Evolutionary conservation across 2,329 filamentous ascomycete genomes (phyloP), one percentile per base, ranked within the genome.

Genomic region (Magnaporthiopsis incrustans): DNA sequence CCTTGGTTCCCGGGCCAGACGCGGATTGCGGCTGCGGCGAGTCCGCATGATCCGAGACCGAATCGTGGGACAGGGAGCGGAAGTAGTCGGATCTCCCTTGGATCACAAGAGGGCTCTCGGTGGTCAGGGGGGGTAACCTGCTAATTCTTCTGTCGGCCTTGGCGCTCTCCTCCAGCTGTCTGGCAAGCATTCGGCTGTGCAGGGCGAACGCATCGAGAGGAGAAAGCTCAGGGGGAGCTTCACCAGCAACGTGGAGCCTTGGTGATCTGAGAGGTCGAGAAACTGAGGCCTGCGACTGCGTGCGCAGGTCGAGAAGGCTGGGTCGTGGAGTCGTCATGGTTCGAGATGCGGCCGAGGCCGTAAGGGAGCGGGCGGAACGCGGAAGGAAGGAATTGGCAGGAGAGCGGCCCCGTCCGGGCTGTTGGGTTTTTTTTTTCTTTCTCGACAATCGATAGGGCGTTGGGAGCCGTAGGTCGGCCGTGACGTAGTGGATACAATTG

Each of bases 171-270:
- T 97, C 89, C 66, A 99, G 85, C 76, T 96, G 90, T 77, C 87
- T 90, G 56, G 92, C 92, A 62, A 99, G 84, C 70, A 96, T 79
- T 65, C 94, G 89, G 70, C 93, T 96, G 73, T 98, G 94, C 67
- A 94, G 83, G 27, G 94, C 94, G 73, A 99, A 96, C 60, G 94
- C 94, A 81, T 99, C 95, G 68, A 99, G 84, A 14, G 95, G 95
- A 10, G 95, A 98, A 64, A 98, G 82, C 63, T 95, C 90, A 6
- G 95, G 95, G 26, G 95, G 94, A 1, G 90, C 84, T 70, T 94
- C 90, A 67, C 91, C 91, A 65, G 89, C 89, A 65, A 90, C 82
- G 75, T 92, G 89, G 65, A 92, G 79, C 67, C 89, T 87, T 57
- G 90, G 89, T n/a, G 90, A 92, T 67, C 82, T 81, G 44, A 88